A percentile compares a stretch with the other conserved stretches of the same genome.
Conservation (phyloP, 2,329 filamentous ascomycete species). For the Pseudocercospora musae region DNA sequence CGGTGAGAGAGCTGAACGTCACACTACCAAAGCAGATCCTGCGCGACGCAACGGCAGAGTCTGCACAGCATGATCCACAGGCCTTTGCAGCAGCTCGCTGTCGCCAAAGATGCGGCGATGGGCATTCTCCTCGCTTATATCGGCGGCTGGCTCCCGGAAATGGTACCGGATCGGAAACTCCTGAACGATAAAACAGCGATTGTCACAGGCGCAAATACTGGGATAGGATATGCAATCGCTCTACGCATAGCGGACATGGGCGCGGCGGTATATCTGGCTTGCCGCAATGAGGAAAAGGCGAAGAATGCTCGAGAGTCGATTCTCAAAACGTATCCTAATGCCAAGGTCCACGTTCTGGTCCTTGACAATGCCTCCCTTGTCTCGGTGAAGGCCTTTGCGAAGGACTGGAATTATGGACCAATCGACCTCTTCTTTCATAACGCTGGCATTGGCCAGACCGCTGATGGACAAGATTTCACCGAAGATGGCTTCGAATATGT, state of each 20-base stretch:
- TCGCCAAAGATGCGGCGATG: not conserved
- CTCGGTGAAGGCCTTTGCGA: slow-evolving; percentile 1
- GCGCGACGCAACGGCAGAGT: not conserved
- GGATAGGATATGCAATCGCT: slow-evolving; percentile 15
- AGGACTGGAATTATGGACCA: not conserved
- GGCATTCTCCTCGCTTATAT: not conserved
- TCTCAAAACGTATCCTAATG: slow-evolving; percentile 36
- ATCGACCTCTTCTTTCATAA: slow-evolving; percentile 7
- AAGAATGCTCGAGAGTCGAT: not conserved
- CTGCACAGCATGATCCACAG: not conserved
- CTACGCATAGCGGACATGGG: slow-evolving; percentile 8
- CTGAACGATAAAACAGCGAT: slow-evolving; percentile 12
- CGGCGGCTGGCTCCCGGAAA: not conserved
- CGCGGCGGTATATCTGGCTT: not conserved
- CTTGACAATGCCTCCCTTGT: slow-evolving; percentile 9
- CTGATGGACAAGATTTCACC: slow-evolving; percentile 1
- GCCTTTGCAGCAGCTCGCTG: not conserved
- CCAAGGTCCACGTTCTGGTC: slow-evolving; percentile 41
- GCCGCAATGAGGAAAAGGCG: not conserved
- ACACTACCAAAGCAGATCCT: not conserved
- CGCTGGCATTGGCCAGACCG: not conserved
- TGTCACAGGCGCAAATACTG: slow-evolving; percentile 17
- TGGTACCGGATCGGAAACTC: slow-evolving; percentile 2
- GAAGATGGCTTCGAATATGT: slow-evolving; percentile 2
- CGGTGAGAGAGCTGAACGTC: not conserved